Evolutionary conservation across 495 filamentous ascomycete genomes (phyloP).

Genomic region (Talaromyces ruber): DNA sequence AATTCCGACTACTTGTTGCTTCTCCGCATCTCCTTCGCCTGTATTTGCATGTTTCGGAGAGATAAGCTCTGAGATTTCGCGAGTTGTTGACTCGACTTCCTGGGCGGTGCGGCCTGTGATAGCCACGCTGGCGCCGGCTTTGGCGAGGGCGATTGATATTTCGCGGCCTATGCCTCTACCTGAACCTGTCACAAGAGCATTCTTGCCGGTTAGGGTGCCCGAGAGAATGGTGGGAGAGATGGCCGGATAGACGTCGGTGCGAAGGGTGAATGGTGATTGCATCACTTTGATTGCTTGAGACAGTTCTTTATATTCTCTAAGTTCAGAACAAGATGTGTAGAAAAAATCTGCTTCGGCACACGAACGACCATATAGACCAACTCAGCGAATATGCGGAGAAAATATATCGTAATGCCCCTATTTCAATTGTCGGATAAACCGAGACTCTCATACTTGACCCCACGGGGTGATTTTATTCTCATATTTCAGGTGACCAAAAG

Average conservation of each 20-base stretch:
- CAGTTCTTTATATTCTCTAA: too few relatives aligned
- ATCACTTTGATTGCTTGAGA: neutral
- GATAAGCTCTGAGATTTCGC: neutral
- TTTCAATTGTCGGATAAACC: neutral
- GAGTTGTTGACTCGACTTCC: neutral
- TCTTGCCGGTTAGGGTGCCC: conserved; percentile 40
- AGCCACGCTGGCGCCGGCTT: conserved; percentile 66
- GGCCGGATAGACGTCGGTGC: conserved; percentile 9
- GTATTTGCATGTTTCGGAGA: neutral
- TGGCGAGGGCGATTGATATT: conserved; percentile 55
- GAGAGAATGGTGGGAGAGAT: conserved; percentile 32
- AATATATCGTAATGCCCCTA: neutral
- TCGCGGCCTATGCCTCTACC: conserved; percentile 63
- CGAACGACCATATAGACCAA: too few relatives aligned
- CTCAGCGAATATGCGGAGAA: neutral
- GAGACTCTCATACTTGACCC: neutral
- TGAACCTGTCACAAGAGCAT: conserved; percentile 63
- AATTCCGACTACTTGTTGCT: neutral
- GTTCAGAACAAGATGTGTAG: too few relatives aligned
- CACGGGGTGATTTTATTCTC: neutral
- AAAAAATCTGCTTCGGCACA: too few relatives aligned
- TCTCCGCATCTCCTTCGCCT: neutral
- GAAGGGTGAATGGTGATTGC: neutral
- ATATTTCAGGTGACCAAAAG: neutral
- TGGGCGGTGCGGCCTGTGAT: conserved; percentile 21